Evolutionary conservation across 495 filamentous ascomycete genomes (phyloP).

Genomic region (Xylaria bambusicola): DNA sequence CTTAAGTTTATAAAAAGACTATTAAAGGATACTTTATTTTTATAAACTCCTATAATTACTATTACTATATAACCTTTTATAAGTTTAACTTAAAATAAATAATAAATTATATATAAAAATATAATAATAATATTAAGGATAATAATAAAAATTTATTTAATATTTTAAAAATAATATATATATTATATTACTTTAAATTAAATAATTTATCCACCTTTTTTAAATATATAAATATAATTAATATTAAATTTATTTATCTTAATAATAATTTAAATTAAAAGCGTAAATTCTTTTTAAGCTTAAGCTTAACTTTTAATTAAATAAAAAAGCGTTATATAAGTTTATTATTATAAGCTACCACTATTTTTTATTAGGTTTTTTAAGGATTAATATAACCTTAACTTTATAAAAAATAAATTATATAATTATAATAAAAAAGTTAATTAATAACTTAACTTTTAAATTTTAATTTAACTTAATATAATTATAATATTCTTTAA

Average conservation of each 20-base stretch:
- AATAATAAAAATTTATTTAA: no score
- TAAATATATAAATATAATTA: neutral
- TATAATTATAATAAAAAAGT: neutral
- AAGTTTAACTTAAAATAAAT: no score
- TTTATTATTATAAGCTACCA: constrained; percentile 4
- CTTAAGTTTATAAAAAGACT: no score
- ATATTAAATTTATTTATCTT: neutral
- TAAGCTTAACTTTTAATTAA: neutral
- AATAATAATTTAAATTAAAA: constrained; percentile 8
- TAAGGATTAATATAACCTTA: neutral
- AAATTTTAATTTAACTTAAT: neutral
- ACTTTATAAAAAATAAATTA: neutral
- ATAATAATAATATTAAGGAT: no score
- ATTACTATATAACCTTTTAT: no score
- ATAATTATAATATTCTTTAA: neutral
- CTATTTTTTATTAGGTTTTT: neutral
- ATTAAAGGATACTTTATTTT: no score
- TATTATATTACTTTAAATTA: no score
- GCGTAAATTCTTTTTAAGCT: constrained; percentile 5
- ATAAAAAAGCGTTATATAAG: constrained; percentile 7
- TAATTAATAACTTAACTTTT: neutral
- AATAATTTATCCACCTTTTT: no score
- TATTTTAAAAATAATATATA: no score
- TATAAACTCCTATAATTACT: no score
- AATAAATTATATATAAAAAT: no score